Base-by-base conservation (phyloP, 2,329 filamentous ascomycete genomes). In the Zymoseptoria ardabiliae region DNA sequence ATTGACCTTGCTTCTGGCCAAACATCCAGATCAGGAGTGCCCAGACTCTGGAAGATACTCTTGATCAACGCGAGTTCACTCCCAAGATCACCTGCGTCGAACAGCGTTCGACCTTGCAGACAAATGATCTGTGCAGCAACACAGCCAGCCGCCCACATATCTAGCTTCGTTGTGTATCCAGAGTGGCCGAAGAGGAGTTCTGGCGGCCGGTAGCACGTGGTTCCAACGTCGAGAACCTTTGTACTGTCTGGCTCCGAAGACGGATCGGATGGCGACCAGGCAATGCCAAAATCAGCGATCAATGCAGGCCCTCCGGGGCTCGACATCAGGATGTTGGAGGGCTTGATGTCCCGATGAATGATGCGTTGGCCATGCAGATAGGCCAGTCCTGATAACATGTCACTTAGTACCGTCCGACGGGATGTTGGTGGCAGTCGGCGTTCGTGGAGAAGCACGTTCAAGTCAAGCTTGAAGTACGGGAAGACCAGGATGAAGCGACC, bases 181-280 rank as follows among this genome's bases (percentile, higher is more conserved):
- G 81, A 85, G 72, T 92, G 82, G 0, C 91, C 94, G 71, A 99
- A 97, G 6, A 99, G 79, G 0, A 92, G 83, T 70, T 99, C 95
- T 0, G 94, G 94, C 0, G 93, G 84, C 20, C 95, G 85, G 75
- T 99, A 99, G 54, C 89, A 85, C 0, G 92, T 93, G 1, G 93
- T 97, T 41, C 94, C 94, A 23, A 99, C 89, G 72, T 99, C 95
- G 7, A 94, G 87, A 56, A 96, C 88, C 74, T 97, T 97, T 57
- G 79, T 69, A 57, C 84, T 72, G 8, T 78, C 70, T 1, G 84
- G 78, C 71, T 99, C 94, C 13, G 83, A 81, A 3, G 76, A 75
- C 5, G 74, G 64, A 21, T 78, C 74, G 10, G 79, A 73, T 2
- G 87, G 83, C 65, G 87, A 85, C 91, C 91, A 97, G 8, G 92